Conservation (phyloP, 2,329 filamentous ascomycete species). For the Exophiala aquamarina region DNA sequence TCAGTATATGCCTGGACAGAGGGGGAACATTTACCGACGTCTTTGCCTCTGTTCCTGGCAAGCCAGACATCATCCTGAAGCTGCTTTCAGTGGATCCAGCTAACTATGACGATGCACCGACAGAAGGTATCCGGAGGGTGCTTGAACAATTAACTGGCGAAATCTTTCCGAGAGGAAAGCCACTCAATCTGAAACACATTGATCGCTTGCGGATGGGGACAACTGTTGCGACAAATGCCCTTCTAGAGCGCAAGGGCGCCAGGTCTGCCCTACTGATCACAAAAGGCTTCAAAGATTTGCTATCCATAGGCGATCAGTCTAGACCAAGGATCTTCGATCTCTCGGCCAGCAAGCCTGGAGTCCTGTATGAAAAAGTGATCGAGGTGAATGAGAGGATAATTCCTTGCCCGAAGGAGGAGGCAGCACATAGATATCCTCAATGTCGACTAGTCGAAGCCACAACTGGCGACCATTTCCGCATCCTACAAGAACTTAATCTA, state of each 20-base stretch:
- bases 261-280: conserved; percentile 84
- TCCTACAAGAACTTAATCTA: conserved; percentile 60
- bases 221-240: conserved; percentile 83
- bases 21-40: conserved; percentile 44
- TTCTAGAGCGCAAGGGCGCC: conserved; percentile 86
- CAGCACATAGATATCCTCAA: conserved; percentile 3
- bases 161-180: conserved; percentile 13
- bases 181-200: conserved; percentile 20
- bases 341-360: conserved; percentile 82
- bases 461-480: conserved; percentile 34
- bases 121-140: conserved; percentile 65
- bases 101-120: conserved; percentile 56
- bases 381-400: conserved; percentile 81
- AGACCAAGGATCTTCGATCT: conserved; percentile 88
- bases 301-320: conserved; percentile 87
- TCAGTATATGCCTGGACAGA: conserved; percentile 30
- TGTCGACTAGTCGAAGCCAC: conserved; percentile 46
- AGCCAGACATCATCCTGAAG: conserved; percentile 40
- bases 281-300: conserved; percentile 80
- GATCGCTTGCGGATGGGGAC: conserved; percentile 80
- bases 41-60: conserved; percentile 39
- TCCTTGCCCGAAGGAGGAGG: conserved; percentile 2
- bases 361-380: conserved; percentile 77
- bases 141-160: conserved; percentile 32
- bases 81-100: conserved; percentile 41